A percentile compares a stretch with the other conserved stretches of the same genome.
These are phyloP conservation scores for Adansonia madagascariensis DNA, from an alignment of 441 rosid species.

Conservation along the genomic window DNA sequence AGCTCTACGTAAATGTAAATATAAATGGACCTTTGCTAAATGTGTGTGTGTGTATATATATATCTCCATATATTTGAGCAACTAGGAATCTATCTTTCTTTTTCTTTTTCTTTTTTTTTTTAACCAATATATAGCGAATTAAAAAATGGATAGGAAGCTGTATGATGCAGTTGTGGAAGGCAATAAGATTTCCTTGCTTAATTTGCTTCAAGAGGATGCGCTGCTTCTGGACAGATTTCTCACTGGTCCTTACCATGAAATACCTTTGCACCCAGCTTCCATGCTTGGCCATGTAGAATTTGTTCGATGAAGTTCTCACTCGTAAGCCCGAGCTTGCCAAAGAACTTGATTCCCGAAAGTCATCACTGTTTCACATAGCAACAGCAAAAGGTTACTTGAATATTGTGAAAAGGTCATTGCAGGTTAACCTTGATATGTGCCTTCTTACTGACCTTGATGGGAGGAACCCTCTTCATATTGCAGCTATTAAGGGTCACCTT, in stretches of 20 bases:
- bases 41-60: no score
- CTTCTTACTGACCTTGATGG: conserved; percentile 14
- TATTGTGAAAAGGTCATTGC: neutral
- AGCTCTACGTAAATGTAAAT: no score
- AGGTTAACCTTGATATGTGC: conserved; percentile 20
- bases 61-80: no score
- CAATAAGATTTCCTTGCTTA: neutral
- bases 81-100: no score
- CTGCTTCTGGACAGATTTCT: conserved; percentile 18
- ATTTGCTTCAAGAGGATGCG: conserved; percentile 21
- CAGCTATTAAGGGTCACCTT: conserved; percentile 12
- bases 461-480: conserved; percentile 25
- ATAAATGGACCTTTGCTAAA: no score
- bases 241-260: neutral
- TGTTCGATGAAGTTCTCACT: neutral
- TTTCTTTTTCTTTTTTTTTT: neutral
- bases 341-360: conserved; percentile 22
- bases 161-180: conserved; percentile 15
- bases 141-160: conserved; percentile 17
- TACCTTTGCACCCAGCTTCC: conserved; percentile 26
- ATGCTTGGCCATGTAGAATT: conserved; percentile 18
- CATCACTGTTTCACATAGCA: conserved; percentile 32
- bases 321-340: conserved; percentile 29
- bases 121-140: neutral
- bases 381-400: conserved; percentile 30